Conservation (phyloP, 2,329 filamentous ascomycete species). For the Penicillium fuscoglaucum region DNA sequence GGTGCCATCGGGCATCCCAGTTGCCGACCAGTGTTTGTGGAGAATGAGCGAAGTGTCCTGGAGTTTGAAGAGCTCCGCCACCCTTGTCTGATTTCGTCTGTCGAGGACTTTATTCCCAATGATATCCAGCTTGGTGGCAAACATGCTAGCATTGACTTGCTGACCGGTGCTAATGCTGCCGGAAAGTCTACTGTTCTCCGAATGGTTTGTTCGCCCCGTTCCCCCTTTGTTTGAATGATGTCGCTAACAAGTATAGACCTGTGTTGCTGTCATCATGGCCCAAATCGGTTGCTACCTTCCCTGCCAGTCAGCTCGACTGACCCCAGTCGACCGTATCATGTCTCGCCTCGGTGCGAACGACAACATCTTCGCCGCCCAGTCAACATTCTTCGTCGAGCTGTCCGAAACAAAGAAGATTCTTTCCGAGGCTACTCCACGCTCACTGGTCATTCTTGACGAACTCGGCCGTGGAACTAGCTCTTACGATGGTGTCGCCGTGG, state of each 20-base stretch:
- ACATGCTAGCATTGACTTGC: conserved; percentile 77
- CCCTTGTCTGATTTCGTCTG: conserved; percentile 86
- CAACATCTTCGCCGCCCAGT: conserved; percentile 97
- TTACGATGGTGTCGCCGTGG: conserved; percentile 95
- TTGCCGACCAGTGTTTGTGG: conserved; percentile 84
- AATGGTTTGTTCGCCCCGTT: conserved; percentile 65
- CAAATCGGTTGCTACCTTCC: conserved; percentile 94
- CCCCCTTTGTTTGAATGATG: neutral
- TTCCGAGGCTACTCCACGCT: conserved; percentile 87
- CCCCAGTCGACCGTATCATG: conserved; percentile 96
- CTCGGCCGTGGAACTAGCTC: conserved; percentile 91
- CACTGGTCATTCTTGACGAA: conserved; percentile 94
- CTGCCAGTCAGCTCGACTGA: conserved; percentile 76
- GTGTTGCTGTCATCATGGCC: conserved; percentile 93
- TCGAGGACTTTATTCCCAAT: conserved; percentile 95
- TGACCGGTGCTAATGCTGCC: conserved; percentile 95
- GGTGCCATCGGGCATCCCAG: conserved; percentile 78
- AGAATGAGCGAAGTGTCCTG: conserved; percentile 80
- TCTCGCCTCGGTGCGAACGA: conserved; percentile 95
- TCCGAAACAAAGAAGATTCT: conserved; percentile 98
- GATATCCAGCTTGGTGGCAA: conserved; percentile 83
- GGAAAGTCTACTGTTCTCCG: conserved; percentile 95
- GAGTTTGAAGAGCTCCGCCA: conserved; percentile 91
- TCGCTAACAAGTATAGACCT: conserved; percentile 62
- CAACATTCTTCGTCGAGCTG: conserved; percentile 96